Evolutionary conservation across 495 filamentous ascomycete genomes (phyloP), one percentile per base, ranked within the genome.

Genomic region (Aspergillus coremiiformis): DNA sequence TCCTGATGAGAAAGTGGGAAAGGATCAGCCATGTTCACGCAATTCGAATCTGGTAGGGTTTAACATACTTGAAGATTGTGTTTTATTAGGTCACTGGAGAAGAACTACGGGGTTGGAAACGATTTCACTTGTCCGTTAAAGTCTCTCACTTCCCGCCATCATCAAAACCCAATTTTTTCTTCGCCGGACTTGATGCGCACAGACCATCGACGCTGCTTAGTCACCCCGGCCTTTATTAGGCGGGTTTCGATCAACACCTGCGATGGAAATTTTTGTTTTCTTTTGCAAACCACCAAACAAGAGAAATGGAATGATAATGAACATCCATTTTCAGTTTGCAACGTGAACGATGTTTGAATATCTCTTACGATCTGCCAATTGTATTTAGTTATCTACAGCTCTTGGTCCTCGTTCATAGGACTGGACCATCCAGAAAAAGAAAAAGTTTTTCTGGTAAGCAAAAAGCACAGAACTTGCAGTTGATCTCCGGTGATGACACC

Each of bases 401-500:
- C 42, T 35, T 21, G 33, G 30, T 45, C 37, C 39, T 45, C 29
- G 21, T 47, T n/a, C 44, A 19, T 39, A 37, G 45, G 37, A 26
- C 52, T 50, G 50, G 12, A 39, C 42, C 45, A 57, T 47, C 51
- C 43, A 47, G 33, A 50, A 39, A 46, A 49, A 55, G 47, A 56
- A 49, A 54, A 33, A 26, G 39, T 55, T 52, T 59, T 55, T 63
- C 61, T 57, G 61, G 61, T 63, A 63, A 63, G 61, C 61, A 53
- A 54, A 48, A 49, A 45, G 51, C 27, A 41, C 43, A 47, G 51
- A 45, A 54, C 37, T 51, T 52, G 45, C 52, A 49, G 42, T 33
- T 52, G 33, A 26, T 57, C 52, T 64, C 54, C 58, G 56, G 56
- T 71, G 63, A 68, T 75, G 76, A 79, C 75, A 66, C 74, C 65